Base-by-base conservation (phyloP, 768 basidiomycete genomes). In the Tricholoma bakamatsutake region DNA sequence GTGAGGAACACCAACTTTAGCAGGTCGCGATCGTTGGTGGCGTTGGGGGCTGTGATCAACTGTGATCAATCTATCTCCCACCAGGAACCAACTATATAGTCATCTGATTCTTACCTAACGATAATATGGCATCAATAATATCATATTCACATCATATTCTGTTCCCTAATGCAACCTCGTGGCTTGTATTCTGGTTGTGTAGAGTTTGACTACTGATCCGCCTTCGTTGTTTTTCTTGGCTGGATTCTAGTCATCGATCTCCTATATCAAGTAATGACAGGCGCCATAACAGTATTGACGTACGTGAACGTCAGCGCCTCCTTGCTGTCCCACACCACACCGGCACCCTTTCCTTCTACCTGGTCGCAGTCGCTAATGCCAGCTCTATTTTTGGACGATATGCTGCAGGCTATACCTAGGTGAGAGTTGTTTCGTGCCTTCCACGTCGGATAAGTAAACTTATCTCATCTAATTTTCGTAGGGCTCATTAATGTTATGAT, bases 401-500 rank as follows among this genome's bases (percentile, higher is more conserved):
- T 43, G 49, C 67, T 1, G 75, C 77, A 0, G 88, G 87, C 9
- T 50, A 75, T 24, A 48, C n/a, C n/a, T n/a, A 24, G 87, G 87
- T 82, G 50, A 15, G 42, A 9, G 10, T 43, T 39, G 11, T 9
- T 24, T n/a, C 24, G 39, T 17, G 17, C 17, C 35, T 28, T 7
- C 11, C 2, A 2, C 37, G 10, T 13, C 51, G n/a, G 15, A 18
- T 28, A 2, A 1, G 21, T 17, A 34, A 6, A 1, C 37, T 52
- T 3, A 21, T n/a, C 35, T 34, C 10, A 13, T 28, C 10, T 15
- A 5, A 35, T 37, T 18, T 30, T n/a, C 11, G 24, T 51, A 84
- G 90, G 90, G 12, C 67, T 81, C 0, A 72, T 90, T 59, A 91
- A 86, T 58, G 71, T 87, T 31, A 84, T 90, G 76, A 78, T 78